Base-by-base conservation (phyloP, 768 basidiomycete species). In the Leucocoprinus birnbaumii region DNA sequence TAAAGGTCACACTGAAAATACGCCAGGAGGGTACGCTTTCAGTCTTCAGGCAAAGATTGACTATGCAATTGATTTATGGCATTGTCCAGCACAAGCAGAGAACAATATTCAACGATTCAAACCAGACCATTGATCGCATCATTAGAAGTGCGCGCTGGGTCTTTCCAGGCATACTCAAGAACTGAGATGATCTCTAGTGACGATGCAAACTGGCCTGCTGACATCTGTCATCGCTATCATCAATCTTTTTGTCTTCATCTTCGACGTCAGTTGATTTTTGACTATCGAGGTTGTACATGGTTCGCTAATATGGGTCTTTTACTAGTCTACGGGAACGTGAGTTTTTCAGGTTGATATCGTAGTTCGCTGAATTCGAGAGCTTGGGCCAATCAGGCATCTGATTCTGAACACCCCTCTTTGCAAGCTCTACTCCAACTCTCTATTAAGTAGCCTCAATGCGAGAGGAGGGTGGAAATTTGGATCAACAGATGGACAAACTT, bases 71-170 rank as follows among this genome's bases (percentile, higher is more conserved):
- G n/a, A n/a, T n/a, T 31, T 31, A 5, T 31, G 6, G 11, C 31
- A 31, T 31, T 11, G 11, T 31, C 6, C 31, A 31, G 11, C 31
- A 11, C 35, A 69, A 55, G 42, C 68, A 76, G 56, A 75, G 69
- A 59, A 78, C 75, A 0, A 77, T 77, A 7, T 76, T 78, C 55
- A 52, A 64, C 2, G 53, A 59, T 5, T 75, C 77, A 2, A 76
- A 80, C 56, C 62, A 72, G 41, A 58, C 73, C 26, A 63, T 80
- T 1, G 72, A 78, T 58, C 69, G 63, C 47, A 74, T 80, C 48
- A 77, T 79, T 46, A 59, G 73, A 56, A 13, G 72, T 75, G 52
- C 26, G 68, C 53, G n/a, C n/a, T n/a, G n/a, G n/a, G n/a, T n/a
- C n/a, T n/a, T n/a, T n/a, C n/a, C n/a, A n/a, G n/a, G n/a, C n/a